Evolutionary conservation across 2,329 filamentous ascomycete species (phyloP), one percentile per base, ranked within the genome.

Genomic region (Fusarium redolens): DNA sequence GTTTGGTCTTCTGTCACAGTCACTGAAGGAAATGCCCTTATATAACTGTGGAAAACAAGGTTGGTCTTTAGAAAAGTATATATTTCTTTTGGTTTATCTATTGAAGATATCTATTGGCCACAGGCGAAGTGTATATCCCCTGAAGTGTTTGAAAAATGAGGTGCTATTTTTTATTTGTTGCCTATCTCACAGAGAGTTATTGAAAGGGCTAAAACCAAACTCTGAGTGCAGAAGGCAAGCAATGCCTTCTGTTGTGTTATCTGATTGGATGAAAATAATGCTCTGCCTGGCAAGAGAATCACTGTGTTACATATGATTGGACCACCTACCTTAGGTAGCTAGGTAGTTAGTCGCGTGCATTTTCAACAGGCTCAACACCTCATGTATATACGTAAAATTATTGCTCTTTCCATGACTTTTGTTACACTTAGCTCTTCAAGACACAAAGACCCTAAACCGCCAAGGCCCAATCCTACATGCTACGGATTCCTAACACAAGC

Each of bases 391-490:
- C 69, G 65, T 76, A 70, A 70, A 71, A 75, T 77, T 76, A 71
- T 77, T 67, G 69, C 68, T 71, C 69, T 70, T 76, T 74, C 77
- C 77, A 70, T 76, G 65, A 74, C 58, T 74, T 78, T 78, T 78
- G 72, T 72, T 77, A 77, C 69, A 76, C 68, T 73, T 62, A 70
- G 60, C 69, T 68, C 74, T 65, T 78, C 65, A 68, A 64, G 69
- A 68, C 51, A 55, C 15, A 57, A 28, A 69, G 60, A 51, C 60
- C 56, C 67, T 48, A 63, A 61, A 47, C 58, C 47, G 44, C 61
- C 55, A 72, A 64, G 50, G 62, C 57, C 65, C 44, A 61, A 67
- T 65, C 72, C 73, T 75, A 71, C 66, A 75, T 73, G 69, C 74
- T 63, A 74, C 70, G 62, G 66, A 73, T 76, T 76, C 76, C 67